Evolutionary conservation across 345 rosid genomes (phyloP), one percentile per base, ranked within the genome.

Genomic region (Cardamine chenopodiifolia): DNA sequence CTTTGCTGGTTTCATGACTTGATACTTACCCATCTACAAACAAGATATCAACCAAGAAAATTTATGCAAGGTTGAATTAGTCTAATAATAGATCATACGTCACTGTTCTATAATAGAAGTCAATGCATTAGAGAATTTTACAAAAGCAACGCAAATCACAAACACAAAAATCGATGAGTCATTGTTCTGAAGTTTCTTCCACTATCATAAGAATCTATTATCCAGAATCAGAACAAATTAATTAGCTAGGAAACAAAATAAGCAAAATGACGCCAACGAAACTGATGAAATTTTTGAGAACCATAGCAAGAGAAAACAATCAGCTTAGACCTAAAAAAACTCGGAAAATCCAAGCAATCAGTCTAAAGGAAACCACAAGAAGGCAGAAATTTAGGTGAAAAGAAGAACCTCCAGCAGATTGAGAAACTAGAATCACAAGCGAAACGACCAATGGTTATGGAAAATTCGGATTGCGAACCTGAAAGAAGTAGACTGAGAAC

Each of bases 1-100:
- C 31, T 75, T 72, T 6, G 86, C 92, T 5, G 85, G 88, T 66
- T 73, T 64, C 92, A 87, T 75, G 32, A 80, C 84, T 25, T 74
- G 74, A 62, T 84, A 85, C 84, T 87, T 87, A 48, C 86, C 90
- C 92, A 91, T 88, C 72, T 81, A 58, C 59, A 78, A 32, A 26
- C 14, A 48, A 52, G 40, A 26, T 42, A 19, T 35, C 57, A 45
- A 66, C 7, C 58, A 56, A 10, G 15, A n/a, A n/a, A 18, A 18
- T 3, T 3, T 1, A 48, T 53, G 22, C 12, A 15, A 68, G 19
- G 12, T 29, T 37, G 48, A 10, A 28, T 20, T 52, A 10, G 18
- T 50, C 17, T 17, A 11, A 23, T 17, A 11, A 23, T 23, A 49
- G 26, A 66, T 35, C 39, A 64, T 23, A 62, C 60, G 26, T 58